Conservation (phyloP, 345 rosid genomes). For the Salix suchowensis region DNA sequence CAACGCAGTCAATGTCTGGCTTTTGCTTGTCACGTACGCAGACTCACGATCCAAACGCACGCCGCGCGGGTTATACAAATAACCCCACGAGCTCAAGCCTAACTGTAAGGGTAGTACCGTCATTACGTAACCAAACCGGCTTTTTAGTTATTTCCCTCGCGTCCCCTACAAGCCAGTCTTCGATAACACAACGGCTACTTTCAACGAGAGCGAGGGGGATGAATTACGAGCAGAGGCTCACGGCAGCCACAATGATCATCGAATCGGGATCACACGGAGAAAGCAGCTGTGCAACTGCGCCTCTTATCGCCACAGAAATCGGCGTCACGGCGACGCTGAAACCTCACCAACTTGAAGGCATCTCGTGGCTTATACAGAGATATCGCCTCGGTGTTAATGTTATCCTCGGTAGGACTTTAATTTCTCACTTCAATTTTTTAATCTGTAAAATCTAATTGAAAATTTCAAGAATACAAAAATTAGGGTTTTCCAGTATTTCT, state of each 20-base stretch:
- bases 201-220: slow-evolving; percentile 16
- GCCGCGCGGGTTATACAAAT: neutral
- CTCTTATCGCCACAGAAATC: slow-evolving; percentile 32
- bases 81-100: neutral
- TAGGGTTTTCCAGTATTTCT: no score
- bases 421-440: neutral
- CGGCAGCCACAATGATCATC: slow-evolving; percentile 47
- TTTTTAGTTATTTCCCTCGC: neutral
- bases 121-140: neutral
- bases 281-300: neutral
- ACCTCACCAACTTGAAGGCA: slow-evolving; percentile 76
- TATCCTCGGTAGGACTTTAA: slow-evolving; percentile 44
- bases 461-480: neutral
- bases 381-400: slow-evolving; percentile 73
- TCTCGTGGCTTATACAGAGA: slow-evolving; percentile 70
- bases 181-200: neutral
- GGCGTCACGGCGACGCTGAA: slow-evolving; percentile 62
- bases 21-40: no score
- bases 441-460: neutral
- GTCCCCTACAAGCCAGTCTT: slow-evolving; percentile 4
- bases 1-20: no score
- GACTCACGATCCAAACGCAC: no score
- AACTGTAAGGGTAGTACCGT: neutral
- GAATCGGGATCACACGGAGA: slow-evolving; percentile 29
- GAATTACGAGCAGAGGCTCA: slow-evolving; percentile 62